These are phyloP conservation scores for Leccinum uliginosum DNA, from an alignment of 768 basidiomycete genomes.

Conservation along the genomic window DNA sequence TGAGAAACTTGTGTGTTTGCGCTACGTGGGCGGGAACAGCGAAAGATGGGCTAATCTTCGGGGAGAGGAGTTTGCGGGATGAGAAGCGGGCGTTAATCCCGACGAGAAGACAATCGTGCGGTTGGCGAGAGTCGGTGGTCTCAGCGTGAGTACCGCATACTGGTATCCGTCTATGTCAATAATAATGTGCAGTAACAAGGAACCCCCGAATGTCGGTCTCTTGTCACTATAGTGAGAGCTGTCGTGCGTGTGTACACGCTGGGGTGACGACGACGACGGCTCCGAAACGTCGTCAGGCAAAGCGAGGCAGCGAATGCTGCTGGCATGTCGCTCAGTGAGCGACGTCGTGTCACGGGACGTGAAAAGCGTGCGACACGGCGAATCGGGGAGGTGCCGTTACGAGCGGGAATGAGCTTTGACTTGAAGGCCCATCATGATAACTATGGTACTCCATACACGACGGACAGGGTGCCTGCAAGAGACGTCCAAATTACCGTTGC, in stretches of 20 bases:
- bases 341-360: background rate
- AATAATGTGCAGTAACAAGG: no score
- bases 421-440: no score
- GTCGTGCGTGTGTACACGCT: slow-evolving; percentile 90
- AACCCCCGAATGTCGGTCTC: no score
- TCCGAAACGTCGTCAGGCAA: background rate
- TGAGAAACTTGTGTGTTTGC: slow-evolving; percentile 90
- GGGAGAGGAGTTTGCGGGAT: slow-evolving; percentile 40
- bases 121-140: slow-evolving; percentile 11
- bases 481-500: slow-evolving; percentile 6
- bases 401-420: background rate
- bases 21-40: slow-evolving; percentile 74
- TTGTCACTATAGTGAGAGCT: background rate
- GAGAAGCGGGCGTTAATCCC: slow-evolving; percentile 84
- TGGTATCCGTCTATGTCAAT: no score
- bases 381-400: no score
- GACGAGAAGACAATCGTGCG: slow-evolving; percentile 74
- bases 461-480: background rate
- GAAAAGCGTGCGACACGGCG: no score
- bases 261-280: background rate
- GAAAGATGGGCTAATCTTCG: slow-evolving; percentile 66
- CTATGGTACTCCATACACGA: background rate
- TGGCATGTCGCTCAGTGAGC: background rate
- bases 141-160: no score
- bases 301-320: background rate